Evolutionary conservation across 2,329 filamentous ascomycete genomes (phyloP).

Genomic region (Monilinia laxa): DNA sequence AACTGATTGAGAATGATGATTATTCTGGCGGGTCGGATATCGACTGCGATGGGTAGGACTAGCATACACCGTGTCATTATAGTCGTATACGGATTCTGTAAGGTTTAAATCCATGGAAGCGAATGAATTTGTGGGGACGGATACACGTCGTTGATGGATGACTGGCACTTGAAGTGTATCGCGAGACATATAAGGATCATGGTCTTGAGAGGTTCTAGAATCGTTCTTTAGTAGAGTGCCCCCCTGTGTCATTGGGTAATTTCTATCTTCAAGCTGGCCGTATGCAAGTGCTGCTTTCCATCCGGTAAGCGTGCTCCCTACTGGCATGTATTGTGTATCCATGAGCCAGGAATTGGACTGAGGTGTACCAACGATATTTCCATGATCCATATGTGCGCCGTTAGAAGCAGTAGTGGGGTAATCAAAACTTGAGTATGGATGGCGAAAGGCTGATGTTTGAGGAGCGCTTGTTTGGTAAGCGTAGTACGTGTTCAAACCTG

Average conservation of each 20-base stretch:
- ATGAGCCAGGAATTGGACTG: neutral
- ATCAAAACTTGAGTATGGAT: neutral
- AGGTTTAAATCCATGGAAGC: neutral
- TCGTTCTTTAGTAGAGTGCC: neutral
- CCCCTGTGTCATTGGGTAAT: neutral
- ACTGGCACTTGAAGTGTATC: neutral
- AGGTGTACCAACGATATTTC: neutral
- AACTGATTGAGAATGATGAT: neutral
- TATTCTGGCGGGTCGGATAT: neutral
- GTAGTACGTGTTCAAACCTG: neutral
- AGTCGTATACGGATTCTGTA: neutral
- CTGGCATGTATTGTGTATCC: neutral
- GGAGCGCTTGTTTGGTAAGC: neutral
- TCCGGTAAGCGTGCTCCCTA: neutral
- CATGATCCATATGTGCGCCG: neutral
- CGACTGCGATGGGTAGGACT: neutral
- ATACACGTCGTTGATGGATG: neutral
- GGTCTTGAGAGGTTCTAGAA: neutral
- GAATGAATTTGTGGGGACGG: neutral
- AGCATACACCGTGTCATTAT: neutral
- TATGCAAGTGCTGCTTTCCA: neutral
- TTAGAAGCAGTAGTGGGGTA: neutral
- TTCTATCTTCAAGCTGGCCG: neutral
- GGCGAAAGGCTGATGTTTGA: neutral
- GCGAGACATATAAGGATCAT: neutral